Percentiles rank a stretch among this genome's conserved stretches.
These are phyloP conservation scores for Penicillium brevicompactum DNA, from an alignment of 2,329 filamentous ascomycete genomes.

Conservation along the genomic window DNA sequence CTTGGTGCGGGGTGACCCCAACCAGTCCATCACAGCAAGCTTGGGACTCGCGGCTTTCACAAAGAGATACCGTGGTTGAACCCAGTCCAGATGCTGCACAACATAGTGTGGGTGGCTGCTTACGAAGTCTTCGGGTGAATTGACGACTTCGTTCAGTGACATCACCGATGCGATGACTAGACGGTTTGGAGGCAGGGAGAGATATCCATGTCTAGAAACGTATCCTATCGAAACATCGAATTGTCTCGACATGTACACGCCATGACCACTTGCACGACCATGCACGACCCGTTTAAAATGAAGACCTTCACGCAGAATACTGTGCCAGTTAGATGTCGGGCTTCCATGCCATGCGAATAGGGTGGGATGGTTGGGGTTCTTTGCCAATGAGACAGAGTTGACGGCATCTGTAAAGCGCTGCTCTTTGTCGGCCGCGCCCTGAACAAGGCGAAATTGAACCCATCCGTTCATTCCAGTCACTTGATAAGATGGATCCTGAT, in stretches of 20 bases:
- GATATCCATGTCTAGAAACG: slow-evolving; percentile 16
- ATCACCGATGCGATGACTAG: slow-evolving; percentile 63
- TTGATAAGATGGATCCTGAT: slow-evolving; percentile 46
- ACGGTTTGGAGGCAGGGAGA: slow-evolving; percentile 67
- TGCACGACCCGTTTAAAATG: slow-evolving; percentile 66
- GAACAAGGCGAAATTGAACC: slow-evolving; percentile 83
- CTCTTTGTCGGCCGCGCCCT: slow-evolving; percentile 87
- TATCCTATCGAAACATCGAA: slow-evolving; percentile 62
- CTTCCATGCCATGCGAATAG: slow-evolving; percentile 90
- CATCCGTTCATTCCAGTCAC: slow-evolving; percentile 67
- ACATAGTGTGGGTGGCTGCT: slow-evolving; percentile 65
- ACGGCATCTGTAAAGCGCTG: slow-evolving; percentile 70
- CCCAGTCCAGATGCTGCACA: slow-evolving; percentile 77
- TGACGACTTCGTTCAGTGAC: slow-evolving; percentile 84
- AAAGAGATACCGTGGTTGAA: slow-evolving; percentile 85
- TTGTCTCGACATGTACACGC: slow-evolving; percentile 74
- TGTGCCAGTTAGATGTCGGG: slow-evolving; percentile 77
- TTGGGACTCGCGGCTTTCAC: slow-evolving; percentile 45
- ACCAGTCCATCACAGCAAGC: neutral
- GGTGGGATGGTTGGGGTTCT: slow-evolving; percentile 60
- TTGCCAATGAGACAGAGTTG: slow-evolving; percentile 37
- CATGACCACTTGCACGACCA: slow-evolving; percentile 74
- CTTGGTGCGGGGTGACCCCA: neutral
- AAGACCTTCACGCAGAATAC: slow-evolving; percentile 79
- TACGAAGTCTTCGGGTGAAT: slow-evolving; percentile 65